phyloP scores from a whole-genome alignment of 164 flowering plant genomes.

The Euptelea pleiosperma region DNA sequence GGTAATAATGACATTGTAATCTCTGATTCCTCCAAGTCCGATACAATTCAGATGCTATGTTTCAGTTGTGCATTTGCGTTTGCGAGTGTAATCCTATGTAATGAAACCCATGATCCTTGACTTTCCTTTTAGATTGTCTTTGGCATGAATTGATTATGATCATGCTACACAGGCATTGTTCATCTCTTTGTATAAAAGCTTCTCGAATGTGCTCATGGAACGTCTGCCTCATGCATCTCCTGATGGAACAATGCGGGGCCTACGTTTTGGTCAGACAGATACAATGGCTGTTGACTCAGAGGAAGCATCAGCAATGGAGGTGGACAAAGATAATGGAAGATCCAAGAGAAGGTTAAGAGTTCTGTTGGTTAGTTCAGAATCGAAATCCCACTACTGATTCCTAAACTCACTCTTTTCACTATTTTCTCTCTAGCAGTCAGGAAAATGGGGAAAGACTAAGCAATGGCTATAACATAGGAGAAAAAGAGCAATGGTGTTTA shows the following conservation, averaged over 20 bases:
- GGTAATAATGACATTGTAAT: too few relatives aligned
- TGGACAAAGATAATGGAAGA: constrained; percentile 60
- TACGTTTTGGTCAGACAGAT: constrained; percentile 41
- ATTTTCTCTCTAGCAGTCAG: constrained; percentile 37
- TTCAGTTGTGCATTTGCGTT: too few relatives aligned
- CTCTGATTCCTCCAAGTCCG: too few relatives aligned
- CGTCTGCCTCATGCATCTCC: constrained; percentile 57
- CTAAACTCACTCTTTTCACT: neutral
- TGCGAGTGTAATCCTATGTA: too few relatives aligned
- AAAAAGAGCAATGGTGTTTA: constrained; percentile 86
- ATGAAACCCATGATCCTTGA: neutral
- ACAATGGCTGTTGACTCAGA: constrained; percentile 65
- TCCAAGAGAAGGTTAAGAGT: constrained; percentile 47
- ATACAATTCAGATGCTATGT: too few relatives aligned
- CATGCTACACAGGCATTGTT: constrained; percentile 59
- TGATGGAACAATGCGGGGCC: constrained; percentile 37
- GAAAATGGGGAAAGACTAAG: constrained; percentile 40
- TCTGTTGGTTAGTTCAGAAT: too few relatives aligned
- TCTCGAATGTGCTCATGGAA: constrained; percentile 62
- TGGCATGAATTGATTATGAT: constrained; percentile 2
- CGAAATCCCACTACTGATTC: too few relatives aligned
- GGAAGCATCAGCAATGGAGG: constrained; percentile 65
- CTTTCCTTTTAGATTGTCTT: neutral
- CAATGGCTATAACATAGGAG: constrained; percentile 48
- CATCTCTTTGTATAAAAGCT: constrained; percentile 63